Evolutionary conservation across 176 grass and related monocot genomes (phyloP).

Genomic region (Juncus effusus): DNA sequence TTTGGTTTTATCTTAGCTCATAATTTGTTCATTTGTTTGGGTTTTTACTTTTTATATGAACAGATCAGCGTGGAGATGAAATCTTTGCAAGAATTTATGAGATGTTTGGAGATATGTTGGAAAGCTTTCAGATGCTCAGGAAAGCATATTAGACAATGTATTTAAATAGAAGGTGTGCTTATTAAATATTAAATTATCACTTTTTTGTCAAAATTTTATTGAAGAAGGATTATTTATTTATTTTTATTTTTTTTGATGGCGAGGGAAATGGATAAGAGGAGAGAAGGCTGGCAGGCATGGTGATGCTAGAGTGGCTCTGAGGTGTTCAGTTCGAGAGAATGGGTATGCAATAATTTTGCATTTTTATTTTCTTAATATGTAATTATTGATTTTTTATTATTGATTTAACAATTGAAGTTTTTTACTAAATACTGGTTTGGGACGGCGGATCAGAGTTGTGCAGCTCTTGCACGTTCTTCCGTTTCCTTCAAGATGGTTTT

Average conservation of each 20-base stretch:
- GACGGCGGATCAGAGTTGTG: conserved; percentile 72
- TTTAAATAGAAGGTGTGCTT: conserved; percentile 95
- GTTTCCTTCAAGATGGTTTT: conserved; percentile 75
- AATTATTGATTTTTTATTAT: not conserved
- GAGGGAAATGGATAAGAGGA: conserved; percentile 97
- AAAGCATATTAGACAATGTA: conserved; percentile 99
- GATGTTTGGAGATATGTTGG: conserved; percentile 99
- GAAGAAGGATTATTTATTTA: not conserved
- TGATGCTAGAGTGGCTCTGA: conserved; percentile 84
- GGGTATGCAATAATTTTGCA: conserved; percentile 54
- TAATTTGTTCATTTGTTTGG: too few relatives aligned
- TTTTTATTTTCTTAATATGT: conserved; percentile 4
- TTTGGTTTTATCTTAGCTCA: not conserved
- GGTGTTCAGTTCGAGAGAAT: conserved; percentile 91
- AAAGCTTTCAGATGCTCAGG: conserved; percentile 98
- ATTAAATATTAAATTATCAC: not conserved
- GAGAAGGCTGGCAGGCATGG: conserved; percentile 92
- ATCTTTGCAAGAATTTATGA: conserved; percentile 89
- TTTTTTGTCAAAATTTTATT: not conserved
- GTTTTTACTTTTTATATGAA: too few relatives aligned
- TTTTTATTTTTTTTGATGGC: conserved; percentile 45
- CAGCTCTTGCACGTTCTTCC: conserved; percentile 51
- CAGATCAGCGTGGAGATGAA: conserved; percentile 96
- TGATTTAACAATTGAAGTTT: conserved; percentile 10
- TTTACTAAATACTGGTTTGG: conserved; percentile 47